Evolutionary conservation across 106 monocot genomes (phyloP).

Genomic region (Agapanthus africanus): DNA sequence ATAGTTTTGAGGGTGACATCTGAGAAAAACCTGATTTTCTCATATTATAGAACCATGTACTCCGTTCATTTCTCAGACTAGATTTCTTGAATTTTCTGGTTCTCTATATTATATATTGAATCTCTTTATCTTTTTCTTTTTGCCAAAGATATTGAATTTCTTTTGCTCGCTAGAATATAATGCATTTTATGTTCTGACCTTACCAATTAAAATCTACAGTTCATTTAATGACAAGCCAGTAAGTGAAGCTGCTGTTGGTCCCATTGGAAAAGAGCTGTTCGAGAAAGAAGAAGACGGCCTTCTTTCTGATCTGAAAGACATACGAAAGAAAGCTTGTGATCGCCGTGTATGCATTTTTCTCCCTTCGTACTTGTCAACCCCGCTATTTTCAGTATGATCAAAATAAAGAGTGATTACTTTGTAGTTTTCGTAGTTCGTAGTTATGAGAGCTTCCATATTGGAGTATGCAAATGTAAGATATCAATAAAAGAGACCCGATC

Average conservation of each 20-base stretch:
- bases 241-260: slow-evolving; percentile 59
- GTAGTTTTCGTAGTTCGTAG: too few species aligned
- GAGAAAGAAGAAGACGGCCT: slow-evolving; percentile 92
- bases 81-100: too few species aligned
- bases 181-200: background rate
- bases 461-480: too few species aligned
- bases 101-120: slow-evolving; percentile 5
- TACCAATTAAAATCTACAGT: slow-evolving; percentile 20
- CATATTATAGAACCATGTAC: too few species aligned
- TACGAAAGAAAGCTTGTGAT: slow-evolving; percentile 92
- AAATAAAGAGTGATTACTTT: too few species aligned
- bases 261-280: slow-evolving; percentile 79
- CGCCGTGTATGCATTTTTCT: slow-evolving; percentile 35
- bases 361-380: background rate
- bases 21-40: too few species aligned
- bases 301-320: slow-evolving; percentile 85
- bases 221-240: slow-evolving; percentile 87
- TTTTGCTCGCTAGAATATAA: background rate
- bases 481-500: too few species aligned
- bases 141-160: too few species aligned
- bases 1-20: too few species aligned
- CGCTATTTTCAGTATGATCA: background rate
- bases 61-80: too few species aligned
- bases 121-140: too few species aligned
- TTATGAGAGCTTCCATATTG: too few species aligned